Conservation (phyloP, 352 stramenopile species). For the Vaucheria bursata region DNA sequence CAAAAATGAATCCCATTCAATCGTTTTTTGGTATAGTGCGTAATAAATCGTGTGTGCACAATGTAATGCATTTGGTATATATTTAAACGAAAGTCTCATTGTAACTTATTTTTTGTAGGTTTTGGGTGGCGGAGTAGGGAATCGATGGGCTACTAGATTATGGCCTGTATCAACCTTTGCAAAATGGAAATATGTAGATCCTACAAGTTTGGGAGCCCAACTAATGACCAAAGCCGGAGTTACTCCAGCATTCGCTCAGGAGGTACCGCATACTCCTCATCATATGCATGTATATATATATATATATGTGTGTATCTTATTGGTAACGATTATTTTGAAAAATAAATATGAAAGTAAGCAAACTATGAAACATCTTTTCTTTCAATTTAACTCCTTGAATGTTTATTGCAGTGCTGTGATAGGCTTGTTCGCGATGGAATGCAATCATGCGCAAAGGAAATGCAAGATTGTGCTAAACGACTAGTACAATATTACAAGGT, state of each 20-base stretch:
- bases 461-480: neutral
- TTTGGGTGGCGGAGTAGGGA: neutral
- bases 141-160: neutral
- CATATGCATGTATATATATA: neutral
- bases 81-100: too few relatives aligned
- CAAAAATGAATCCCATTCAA: too few relatives aligned
- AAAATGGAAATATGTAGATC: neutral
- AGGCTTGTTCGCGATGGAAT: neutral
- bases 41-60: neutral
- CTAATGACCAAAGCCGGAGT: neutral
- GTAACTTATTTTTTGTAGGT: neutral
- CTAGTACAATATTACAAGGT: conserved; percentile 13
- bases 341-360: neutral
- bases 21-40: neutral
- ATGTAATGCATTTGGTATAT: neutral
- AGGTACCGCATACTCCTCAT: neutral
- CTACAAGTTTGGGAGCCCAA: neutral
- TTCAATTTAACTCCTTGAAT: neutral
- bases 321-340: neutral
- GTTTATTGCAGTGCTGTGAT: neutral
- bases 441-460: neutral
- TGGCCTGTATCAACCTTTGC: neutral
- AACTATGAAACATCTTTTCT: neutral
- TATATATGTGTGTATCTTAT: neutral
- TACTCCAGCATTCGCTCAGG: neutral